Evolutionary conservation across 2,329 filamentous ascomycete species (phyloP), one percentile per base, ranked within the genome.

Genomic region (Alternaria sp.): DNA sequence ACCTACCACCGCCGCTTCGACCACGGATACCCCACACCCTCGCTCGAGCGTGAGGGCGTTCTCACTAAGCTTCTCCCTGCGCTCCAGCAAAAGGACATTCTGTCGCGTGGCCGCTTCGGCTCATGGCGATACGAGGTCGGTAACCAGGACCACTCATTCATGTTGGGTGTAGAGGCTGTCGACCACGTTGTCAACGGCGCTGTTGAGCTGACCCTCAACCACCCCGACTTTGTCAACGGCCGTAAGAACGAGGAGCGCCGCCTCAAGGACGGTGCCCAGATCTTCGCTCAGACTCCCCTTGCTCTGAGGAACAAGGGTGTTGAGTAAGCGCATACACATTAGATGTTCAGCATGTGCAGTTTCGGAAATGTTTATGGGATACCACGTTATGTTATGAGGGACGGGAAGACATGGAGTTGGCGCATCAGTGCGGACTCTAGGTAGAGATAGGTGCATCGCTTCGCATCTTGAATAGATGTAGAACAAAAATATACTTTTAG

Each of bases 1-100:
- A 97, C 94, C 68, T 99, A 99, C 86, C 93, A 97, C 87, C 93
- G 95, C 82, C 89, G 91, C 81, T 99, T 99, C 81, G 92, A 97
- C 80, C 95, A 98, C 85, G 95, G 95, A 70, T 99, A 99, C 86
- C 95, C 95, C 64, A 99, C 95, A 16, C 95, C 95, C 28, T 88
- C 91, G 34, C 88, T 99, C 41, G 95, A 98, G 88, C 92, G 95
- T 81, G 95, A 99, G 81, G 94, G 92, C 69, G 93, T 95, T 47
- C 88, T 99, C 70, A 96, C 91, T 81, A 84, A 97, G 83, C 88
- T 99, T 57, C 89, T 99, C 52, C 95, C 95, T 74, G 94, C 92
- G 83, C 90, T 99, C 61, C 90, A 96, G 83, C 91, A 89, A 65
- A 88, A 92, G 85, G 94, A 89, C 78, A 99, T 99, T 82, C 92